These are phyloP conservation scores for Diaporthe eres DNA, from an alignment of 2,329 filamentous ascomycete species.

Conservation along the genomic window DNA sequence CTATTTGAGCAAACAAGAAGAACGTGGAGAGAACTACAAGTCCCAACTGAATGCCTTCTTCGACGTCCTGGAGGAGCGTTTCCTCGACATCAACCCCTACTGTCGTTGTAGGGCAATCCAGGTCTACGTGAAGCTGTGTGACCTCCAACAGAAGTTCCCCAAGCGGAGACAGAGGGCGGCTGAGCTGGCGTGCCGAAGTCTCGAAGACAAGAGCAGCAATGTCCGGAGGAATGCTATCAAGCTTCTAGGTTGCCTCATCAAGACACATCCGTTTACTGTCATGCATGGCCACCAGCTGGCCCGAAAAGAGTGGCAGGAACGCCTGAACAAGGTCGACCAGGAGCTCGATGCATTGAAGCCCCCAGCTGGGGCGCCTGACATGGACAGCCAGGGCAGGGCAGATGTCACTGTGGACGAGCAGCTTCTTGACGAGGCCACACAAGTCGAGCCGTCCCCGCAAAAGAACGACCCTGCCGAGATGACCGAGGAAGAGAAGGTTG, in stretches of 20 bases:
- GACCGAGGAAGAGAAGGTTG: constrained; percentile 84
- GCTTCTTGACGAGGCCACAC: constrained; percentile 90
- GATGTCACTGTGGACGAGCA: constrained; percentile 81
- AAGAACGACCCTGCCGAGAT: constrained; percentile 74
- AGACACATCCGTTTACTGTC: constrained; percentile 93
- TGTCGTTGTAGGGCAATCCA: constrained; percentile 93
- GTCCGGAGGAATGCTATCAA: constrained; percentile 97
- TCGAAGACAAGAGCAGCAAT: constrained; percentile 98
- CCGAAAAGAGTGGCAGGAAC: constrained; percentile 86
- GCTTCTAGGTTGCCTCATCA: constrained; percentile 87
- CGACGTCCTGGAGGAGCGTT: constrained; percentile 95
- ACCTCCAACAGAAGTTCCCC: constrained; percentile 95
- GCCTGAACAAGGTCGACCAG: constrained; percentile 85
- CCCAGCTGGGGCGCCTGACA: constrained; percentile 78
- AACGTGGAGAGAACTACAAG: constrained; percentile 92
- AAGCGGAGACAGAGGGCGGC: constrained; percentile 91
- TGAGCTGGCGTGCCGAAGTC: constrained; percentile 87
- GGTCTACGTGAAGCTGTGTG: constrained; percentile 91
- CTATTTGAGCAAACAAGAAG: constrained; percentile 91
- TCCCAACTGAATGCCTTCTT: constrained; percentile 97
- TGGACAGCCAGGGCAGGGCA: constrained; percentile 70
- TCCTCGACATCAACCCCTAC: constrained; percentile 96
- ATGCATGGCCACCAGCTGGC: constrained; percentile 91
- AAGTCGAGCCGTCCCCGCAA: constrained; percentile 74
- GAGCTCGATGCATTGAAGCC: constrained; percentile 87